These are phyloP conservation scores for Pisolithus thermaeus DNA, from an alignment of 1,284 basidiomycete genomes.

Conservation along the genomic window DNA sequence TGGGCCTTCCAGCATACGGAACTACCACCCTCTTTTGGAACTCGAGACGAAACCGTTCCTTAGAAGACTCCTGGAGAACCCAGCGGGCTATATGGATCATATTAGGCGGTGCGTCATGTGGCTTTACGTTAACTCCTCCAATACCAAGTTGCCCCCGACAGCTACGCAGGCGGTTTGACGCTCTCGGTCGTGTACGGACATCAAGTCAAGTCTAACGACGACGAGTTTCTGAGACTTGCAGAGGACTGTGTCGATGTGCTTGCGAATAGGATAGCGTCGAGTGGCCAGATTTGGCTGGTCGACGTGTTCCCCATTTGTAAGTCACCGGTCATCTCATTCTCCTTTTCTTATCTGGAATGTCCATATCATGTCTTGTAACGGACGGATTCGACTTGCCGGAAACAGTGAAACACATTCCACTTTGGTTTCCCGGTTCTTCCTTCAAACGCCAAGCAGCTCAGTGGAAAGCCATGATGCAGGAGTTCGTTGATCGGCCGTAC, in stretches of 20 bases:
- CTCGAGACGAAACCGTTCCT: slow-evolving; percentile 49
- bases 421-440: slow-evolving; percentile 40
- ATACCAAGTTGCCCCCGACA: slow-evolving; percentile 10
- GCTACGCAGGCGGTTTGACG: slow-evolving; percentile 57
- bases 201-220: slow-evolving; percentile 44
- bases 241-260: slow-evolving; percentile 58
- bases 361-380: not conserved
- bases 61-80: slow-evolving; percentile 38
- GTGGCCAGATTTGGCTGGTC: slow-evolving; percentile 65
- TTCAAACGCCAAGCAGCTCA: slow-evolving; percentile 49
- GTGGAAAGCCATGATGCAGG: slow-evolving; percentile 65
- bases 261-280: slow-evolving; percentile 54
- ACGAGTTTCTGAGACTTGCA: slow-evolving; percentile 52
- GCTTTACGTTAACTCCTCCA: not conserved
- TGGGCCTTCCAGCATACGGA: slow-evolving; percentile 42
- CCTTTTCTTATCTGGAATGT: not conserved
- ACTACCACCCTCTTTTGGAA: slow-evolving; percentile 54
- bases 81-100: slow-evolving; percentile 37
- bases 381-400: not conserved
- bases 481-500: slow-evolving; percentile 62
- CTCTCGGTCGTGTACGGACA: slow-evolving; percentile 63
- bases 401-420: slow-evolving; percentile 36
- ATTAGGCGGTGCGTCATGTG: slow-evolving; percentile 30
- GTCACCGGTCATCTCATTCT: slow-evolving; percentile 20
- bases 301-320: slow-evolving; percentile 49